These are phyloP conservation scores for Pistacia vera DNA, from an alignment of 345 rosid genomes.

Conservation along the genomic window DNA sequence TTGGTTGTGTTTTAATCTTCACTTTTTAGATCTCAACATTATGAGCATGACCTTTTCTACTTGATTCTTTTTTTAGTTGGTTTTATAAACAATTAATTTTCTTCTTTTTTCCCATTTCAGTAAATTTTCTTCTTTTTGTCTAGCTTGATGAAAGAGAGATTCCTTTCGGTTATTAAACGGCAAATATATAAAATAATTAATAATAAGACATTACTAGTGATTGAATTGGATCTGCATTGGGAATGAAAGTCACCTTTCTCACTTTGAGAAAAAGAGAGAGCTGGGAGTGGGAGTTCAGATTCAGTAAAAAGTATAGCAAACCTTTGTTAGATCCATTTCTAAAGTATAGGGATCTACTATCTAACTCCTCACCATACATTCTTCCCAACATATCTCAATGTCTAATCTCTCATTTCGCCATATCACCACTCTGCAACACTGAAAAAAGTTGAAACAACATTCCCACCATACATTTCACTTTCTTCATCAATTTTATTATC, in stretches of 20 bases:
- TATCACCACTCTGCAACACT: not conserved
- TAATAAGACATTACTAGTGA: slow-evolving; percentile 28
- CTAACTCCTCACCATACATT: slow-evolving; percentile 12
- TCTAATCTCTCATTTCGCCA: not conserved
- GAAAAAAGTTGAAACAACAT: not conserved
- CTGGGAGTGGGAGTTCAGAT: not conserved
- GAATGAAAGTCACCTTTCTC: slow-evolving; percentile 32
- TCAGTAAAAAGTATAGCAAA: not conserved
- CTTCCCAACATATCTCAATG: not conserved
- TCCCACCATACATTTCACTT: not conserved
- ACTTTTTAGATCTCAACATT: slow-evolving; percentile 40
- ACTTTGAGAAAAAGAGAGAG: slow-evolving; percentile 8
- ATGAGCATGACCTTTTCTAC: not conserved
- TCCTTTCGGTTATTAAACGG: slow-evolving; percentile 43
- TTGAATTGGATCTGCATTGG: slow-evolving; percentile 58
- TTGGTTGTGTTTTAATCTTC: not conserved
- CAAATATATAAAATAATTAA: slow-evolving; percentile 19
- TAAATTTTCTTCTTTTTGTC: slow-evolving; percentile 40
- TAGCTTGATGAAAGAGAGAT: slow-evolving; percentile 48
- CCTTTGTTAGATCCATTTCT: slow-evolving; percentile 11
- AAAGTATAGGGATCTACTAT: slow-evolving; percentile 10
- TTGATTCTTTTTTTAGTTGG: slow-evolving; percentile 32
- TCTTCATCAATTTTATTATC: not conserved
- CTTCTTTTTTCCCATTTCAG: not conserved
- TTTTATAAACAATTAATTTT: slow-evolving; percentile 14